These are phyloP conservation scores for Sparassis latifolia DNA, from an alignment of 1,284 basidiomycete genomes.

Conservation along the genomic window DNA sequence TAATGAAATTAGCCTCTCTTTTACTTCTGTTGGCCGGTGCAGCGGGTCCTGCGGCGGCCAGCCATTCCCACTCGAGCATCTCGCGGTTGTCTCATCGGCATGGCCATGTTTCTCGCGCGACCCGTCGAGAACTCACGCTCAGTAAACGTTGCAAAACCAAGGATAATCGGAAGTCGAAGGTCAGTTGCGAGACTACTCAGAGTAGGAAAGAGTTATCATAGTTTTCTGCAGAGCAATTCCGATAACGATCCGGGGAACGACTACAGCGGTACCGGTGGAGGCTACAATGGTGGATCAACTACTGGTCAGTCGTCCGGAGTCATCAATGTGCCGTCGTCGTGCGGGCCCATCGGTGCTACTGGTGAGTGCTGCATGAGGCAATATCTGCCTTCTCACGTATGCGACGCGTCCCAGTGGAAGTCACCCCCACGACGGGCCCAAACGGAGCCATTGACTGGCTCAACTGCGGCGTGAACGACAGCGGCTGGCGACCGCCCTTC, in stretches of 20 bases:
- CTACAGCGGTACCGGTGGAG: background rate
- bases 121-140: background rate
- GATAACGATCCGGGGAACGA: background rate
- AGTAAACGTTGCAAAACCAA: background rate
- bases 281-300: background rate
- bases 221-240: too few species aligned
- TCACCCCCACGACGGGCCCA: constrained; percentile 49
- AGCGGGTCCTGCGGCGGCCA: constrained; percentile 32
- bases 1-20: constrained; percentile 30
- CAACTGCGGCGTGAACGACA: constrained; percentile 64
- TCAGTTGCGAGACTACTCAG: too few species aligned
- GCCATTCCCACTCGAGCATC: constrained; percentile 29
- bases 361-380: constrained; percentile 11
- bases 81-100: constrained; percentile 16
- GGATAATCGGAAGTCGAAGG: background rate
- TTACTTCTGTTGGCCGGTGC: constrained; percentile 34
- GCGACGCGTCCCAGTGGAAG: constrained; percentile 30
- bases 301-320: constrained; percentile 6
- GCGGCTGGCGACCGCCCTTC: constrained; percentile 60
- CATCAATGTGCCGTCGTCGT: constrained; percentile 19
- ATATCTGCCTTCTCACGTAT: background rate
- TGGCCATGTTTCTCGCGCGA: background rate
- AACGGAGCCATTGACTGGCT: constrained; percentile 75
- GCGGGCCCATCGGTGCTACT: constrained; percentile 22
- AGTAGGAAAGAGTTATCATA: too few species aligned